Evolutionary conservation across 1,284 basidiomycete species (phyloP).

Genomic region (Cutaneotrichosporon mucoides): DNA sequence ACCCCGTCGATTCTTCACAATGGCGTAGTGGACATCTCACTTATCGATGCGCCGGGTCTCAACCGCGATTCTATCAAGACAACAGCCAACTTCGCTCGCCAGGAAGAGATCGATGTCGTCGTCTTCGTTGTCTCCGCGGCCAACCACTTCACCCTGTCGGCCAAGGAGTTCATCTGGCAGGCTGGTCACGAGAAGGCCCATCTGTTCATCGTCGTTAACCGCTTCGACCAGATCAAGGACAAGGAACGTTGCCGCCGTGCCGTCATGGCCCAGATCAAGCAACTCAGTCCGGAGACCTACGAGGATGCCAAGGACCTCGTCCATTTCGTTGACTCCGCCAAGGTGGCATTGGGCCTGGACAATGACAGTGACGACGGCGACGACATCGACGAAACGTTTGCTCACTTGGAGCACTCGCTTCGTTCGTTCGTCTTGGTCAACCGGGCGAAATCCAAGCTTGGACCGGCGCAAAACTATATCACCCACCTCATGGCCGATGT

Average conservation of each 20-base stretch:
- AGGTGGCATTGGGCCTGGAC: constrained; percentile 41
- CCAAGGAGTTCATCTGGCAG: constrained; percentile 89
- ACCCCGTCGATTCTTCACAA: constrained; percentile 87
- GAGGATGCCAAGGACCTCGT: constrained; percentile 90
- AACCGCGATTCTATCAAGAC: constrained; percentile 96
- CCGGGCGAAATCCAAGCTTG: constrained; percentile 90
- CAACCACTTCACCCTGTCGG: constrained; percentile 96
- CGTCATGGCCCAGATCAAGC: constrained; percentile 91
- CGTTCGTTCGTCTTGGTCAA: constrained; percentile 95
- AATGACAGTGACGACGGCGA: constrained; percentile 34
- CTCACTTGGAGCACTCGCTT: constrained; percentile 83
- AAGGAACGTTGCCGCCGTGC: constrained; percentile 87
- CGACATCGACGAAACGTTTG: constrained; percentile 66
- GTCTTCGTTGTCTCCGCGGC: constrained; percentile 98
- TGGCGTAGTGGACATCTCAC: constrained; percentile 93
- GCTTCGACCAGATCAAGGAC: constrained; percentile 92
- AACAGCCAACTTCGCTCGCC: constrained; percentile 92
- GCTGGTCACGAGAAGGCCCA: constrained; percentile 97
- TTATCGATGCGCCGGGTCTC: constrained; percentile 96
- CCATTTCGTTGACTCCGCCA: constrained; percentile 92
- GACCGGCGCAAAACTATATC: constrained; percentile 91
- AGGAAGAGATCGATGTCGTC: constrained; percentile 97
- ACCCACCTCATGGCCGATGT: constrained; percentile 83
- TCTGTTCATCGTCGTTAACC: constrained; percentile 95
- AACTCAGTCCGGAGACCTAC: constrained; percentile 86